A percentile compares a stretch with the other conserved stretches of the same genome.
Evolutionary conservation across 73 alveolate species (phyloP).

Genomic region (Blepharisma japonicum): DNA sequence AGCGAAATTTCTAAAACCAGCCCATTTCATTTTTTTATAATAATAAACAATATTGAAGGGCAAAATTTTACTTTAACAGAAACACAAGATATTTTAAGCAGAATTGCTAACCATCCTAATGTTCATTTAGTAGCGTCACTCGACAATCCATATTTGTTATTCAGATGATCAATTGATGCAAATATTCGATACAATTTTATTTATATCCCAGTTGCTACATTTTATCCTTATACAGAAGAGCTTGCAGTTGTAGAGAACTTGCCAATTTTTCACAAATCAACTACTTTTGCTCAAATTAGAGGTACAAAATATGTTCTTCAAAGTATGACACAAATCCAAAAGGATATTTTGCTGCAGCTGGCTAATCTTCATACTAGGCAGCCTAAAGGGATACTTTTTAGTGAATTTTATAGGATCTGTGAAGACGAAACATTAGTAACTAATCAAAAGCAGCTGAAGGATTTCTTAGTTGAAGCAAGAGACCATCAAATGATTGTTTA

Average conservation of each 20-base stretch:
- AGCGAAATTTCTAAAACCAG: background rate
- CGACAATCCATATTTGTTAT: slow-evolving; percentile 5
- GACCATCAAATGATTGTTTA: slow-evolving; percentile 21
- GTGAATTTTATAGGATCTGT: background rate
- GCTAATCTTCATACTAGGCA: background rate
- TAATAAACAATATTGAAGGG: background rate
- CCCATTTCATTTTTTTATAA: background rate
- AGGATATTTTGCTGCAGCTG: background rate
- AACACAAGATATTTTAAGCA: slow-evolving; percentile 11
- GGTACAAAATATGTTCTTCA: background rate
- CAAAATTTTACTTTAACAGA: background rate
- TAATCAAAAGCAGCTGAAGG: slow-evolving; percentile 15
- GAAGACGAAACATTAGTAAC: background rate
- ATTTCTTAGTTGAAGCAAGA: slow-evolving; percentile 2
- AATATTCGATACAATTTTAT: background rate
- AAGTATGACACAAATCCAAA: background rate
- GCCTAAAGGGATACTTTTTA: slow-evolving; percentile 20
- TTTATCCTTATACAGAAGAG: background rate
- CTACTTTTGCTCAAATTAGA: slow-evolving; percentile 15
- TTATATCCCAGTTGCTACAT: background rate
- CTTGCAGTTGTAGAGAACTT: background rate
- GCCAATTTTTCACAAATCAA: background rate
- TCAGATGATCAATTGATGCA: slow-evolving; percentile 21
- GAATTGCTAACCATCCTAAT: background rate
- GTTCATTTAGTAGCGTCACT: background rate